Base-by-base conservation (phyloP, 2,329 filamentous ascomycete genomes). In the Neofusicoccum ribis region DNA sequence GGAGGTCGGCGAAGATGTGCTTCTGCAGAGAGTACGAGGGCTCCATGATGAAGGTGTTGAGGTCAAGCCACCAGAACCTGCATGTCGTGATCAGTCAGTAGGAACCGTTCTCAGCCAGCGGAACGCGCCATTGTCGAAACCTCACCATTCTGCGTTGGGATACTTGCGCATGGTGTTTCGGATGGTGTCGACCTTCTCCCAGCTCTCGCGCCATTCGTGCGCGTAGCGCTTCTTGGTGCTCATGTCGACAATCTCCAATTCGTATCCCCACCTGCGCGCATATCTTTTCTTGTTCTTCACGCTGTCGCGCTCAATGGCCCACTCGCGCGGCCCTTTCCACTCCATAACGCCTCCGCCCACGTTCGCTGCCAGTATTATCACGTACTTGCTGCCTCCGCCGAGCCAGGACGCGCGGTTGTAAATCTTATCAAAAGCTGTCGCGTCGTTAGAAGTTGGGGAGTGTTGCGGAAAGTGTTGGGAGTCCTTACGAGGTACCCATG, bases 21-120 rank as follows among this genome's bases (percentile, higher is more conserved):
- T 85, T 84, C 76, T 98, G 93, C 20, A 99, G 85, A 9, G 94
- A 97, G 78, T 93, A 92, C 20, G 88, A 89, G 3, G 93, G 92
- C 76, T 99, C 95, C 95, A 99, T 99, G 77, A 99, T 89, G 79
- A 94, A 96, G 3, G 95, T 99, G 80, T 97, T 96, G 44, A 98
- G 86, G 77, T 99, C 95, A 65, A 99, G 84, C 94, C 95, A 99
- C 95, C 95, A 99, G 73, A 99, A 95, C 93, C 93, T 97, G 74
- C n/a, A 62, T n/a, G 6, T 5, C 52, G 39, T 49, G 12, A 31
- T 39, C 49, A 34, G 27, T 60, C 41, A 46, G 56, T 14, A 23
- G 4, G 15, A 37, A 36, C 39, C 7, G n/a, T 31, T 43, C 39
- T 37, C n/a, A 23, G 20, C 17, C 7, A 37, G 20, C 17, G n/a